Base-by-base conservation (phyloP, 805 yeast genomes). In the Kuraishia piskuri region DNA sequence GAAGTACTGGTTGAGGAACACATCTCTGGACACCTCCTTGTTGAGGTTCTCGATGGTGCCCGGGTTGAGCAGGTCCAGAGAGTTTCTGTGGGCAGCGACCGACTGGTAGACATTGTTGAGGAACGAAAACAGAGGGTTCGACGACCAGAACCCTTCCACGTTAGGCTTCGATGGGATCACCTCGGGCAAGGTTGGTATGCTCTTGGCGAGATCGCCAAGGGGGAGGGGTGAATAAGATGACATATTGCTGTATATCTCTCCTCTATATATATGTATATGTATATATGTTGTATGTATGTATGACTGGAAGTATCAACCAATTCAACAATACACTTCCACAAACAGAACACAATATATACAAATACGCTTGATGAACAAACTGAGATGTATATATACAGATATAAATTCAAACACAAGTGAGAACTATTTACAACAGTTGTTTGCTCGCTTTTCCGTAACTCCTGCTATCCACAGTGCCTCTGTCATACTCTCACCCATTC, bases 1-100 rank as follows among this genome's bases (percentile, higher is more conserved):
- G 71, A 86, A 84, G 75, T 88, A 88, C 68, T 90, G 96, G 66
- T 80, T 83, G 63, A 90, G 78, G 68, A 94, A 90, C 31, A 92
- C 97, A 67, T 92, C 98, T 72, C 91, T 86, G 58, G 91, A 76
- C 55, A 90, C 97, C 74, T 94, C 99, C 74, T 89, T 88, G 75
- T 85, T 86, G 69, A 92, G 76, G 75, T 90, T 89, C 76, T 91
- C 98, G 69, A 90, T 82, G 59, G 96, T 86, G 61, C 98, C 98
- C 54, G 99, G 99, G 74, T 90, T 89, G 62, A 81, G 73, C 68
- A 94, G 82, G 54, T 90, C 90, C 60, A 91, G 77, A 7, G 92
- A 82, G 56, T 80, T 77, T 69, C 98, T 84, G 70, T 90, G 96
- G 61, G 83, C 84, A 57, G 82, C 72, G 56, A 90, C 77, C 60